phyloP scores from a whole-genome alignment of 257 asterid species.

The Haberlea rhodopensis region DNA sequence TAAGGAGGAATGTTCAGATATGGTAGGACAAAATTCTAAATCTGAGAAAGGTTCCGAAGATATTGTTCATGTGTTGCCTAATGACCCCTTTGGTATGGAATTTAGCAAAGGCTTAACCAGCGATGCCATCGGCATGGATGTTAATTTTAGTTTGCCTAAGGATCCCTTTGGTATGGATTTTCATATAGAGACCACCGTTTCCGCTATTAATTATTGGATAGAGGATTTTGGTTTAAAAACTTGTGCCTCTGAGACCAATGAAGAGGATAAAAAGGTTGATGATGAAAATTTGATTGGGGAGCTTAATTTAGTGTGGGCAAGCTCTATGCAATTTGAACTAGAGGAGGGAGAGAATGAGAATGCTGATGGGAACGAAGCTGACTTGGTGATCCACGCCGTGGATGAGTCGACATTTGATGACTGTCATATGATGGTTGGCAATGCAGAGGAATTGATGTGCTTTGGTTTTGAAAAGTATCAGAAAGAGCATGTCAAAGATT shows the following conservation, averaged over 20 bases:
- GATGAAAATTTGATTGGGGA: constrained; percentile 32
- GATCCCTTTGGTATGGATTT: constrained; percentile 64
- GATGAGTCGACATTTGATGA: constrained; percentile 28
- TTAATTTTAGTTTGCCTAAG: constrained; percentile 41
- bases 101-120: constrained; percentile 25
- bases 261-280: constrained; percentile 31
- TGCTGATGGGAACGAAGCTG: constrained; percentile 23
- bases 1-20: constrained; percentile 28
- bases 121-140: constrained; percentile 41
- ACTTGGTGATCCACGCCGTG: constrained; percentile 19
- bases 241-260: constrained; percentile 38
- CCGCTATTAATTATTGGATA: constrained; percentile 42
- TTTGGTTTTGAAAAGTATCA: constrained; percentile 48
- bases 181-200: constrained; percentile 33
- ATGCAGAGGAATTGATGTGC: constrained; percentile 35
- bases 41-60: constrained; percentile 38
- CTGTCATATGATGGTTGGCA: constrained; percentile 25
- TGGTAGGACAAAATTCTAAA: constrained; percentile 21
- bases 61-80: constrained; percentile 61
- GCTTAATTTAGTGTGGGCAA: constrained; percentile 39
- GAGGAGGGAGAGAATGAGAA: constrained; percentile 34
- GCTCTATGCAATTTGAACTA: constrained; percentile 31
- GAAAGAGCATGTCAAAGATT: constrained; percentile 25
- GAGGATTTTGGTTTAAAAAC: constrained; percentile 46
- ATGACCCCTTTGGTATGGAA: constrained; percentile 42